Evolutionary conservation across 345 rosid genomes (phyloP).

Genomic region (Gossypium bickii): DNA sequence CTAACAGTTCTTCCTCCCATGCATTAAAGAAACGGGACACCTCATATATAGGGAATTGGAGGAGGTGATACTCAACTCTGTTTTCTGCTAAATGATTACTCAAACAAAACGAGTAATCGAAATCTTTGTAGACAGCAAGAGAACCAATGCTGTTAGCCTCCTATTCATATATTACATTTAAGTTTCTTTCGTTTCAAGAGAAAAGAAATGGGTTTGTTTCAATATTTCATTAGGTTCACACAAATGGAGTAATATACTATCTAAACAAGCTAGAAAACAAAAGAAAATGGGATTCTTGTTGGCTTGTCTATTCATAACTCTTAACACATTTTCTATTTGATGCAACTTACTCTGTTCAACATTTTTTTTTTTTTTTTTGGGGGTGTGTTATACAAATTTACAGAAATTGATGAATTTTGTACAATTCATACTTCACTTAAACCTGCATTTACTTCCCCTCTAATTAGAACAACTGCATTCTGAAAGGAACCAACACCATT

Average conservation of each 20-base stretch:
- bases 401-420: too few species aligned
- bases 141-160: not conserved
- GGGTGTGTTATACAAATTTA: too few species aligned
- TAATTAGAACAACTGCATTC: not conserved
- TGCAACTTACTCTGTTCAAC: not conserved
- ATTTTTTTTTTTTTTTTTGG: too few species aligned
- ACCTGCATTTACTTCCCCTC: not conserved
- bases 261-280: not conserved
- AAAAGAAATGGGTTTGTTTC: not conserved
- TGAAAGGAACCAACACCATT: slow-evolving; percentile 1
- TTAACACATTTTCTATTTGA: not conserved
- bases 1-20: not conserved
- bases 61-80: not conserved
- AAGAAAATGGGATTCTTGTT: slow-evolving; percentile 8
- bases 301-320: not conserved
- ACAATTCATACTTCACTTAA: too few species aligned
- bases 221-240: not conserved
- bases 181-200: not conserved
- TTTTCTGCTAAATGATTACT: not conserved
- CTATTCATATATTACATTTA: not conserved
- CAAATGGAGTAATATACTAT: not conserved
- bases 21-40: slow-evolving; percentile 5
- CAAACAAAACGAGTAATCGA: not conserved
- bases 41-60: not conserved
- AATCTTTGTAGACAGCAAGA: not conserved